Conservation (phyloP, 176 grass and related monocot species). For the Carex myosuroides region DNA sequence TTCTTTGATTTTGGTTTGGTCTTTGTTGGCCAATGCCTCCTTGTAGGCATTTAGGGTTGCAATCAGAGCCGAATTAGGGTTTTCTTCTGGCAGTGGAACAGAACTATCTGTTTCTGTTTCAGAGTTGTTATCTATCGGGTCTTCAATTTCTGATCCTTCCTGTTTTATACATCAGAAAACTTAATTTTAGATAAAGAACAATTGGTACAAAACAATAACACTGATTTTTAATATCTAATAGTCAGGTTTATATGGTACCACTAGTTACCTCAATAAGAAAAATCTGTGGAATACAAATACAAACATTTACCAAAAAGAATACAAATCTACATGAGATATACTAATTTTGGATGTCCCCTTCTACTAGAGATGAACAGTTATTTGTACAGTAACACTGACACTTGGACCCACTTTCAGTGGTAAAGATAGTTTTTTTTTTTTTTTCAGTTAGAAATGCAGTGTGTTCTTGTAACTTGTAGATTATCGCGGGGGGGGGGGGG, state of each 20-base stretch:
- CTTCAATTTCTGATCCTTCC: constrained; percentile 56
- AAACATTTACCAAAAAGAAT: too few species aligned
- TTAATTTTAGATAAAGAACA: background rate
- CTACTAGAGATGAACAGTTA: too few species aligned
- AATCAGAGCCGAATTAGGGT: constrained; percentile 45
- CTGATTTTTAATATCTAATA: background rate
- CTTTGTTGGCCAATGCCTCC: constrained; percentile 54
- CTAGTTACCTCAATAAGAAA: background rate
- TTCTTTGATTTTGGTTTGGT: constrained; percentile 46
- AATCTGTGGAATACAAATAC: too few species aligned
- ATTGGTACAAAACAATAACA: background rate
- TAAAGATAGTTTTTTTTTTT: too few species aligned
- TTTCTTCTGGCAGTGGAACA: constrained; percentile 30
- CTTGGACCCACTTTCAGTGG: too few species aligned
- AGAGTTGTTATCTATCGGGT: constrained; percentile 20
- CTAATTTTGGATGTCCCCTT: too few species aligned
- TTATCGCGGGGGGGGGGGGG: too few species aligned
- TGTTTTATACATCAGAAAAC: background rate
- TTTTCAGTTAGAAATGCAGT: too few species aligned
- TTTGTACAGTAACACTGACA: too few species aligned
- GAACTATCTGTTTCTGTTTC: constrained; percentile 28
- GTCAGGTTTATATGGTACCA: background rate
- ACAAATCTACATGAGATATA: too few species aligned
- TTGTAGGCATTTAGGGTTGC: constrained; percentile 51
- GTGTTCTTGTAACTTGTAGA: too few species aligned